Evolutionary conservation across 1,284 basidiomycete species (phyloP).

Genomic region (Marasmius fiardii): DNA sequence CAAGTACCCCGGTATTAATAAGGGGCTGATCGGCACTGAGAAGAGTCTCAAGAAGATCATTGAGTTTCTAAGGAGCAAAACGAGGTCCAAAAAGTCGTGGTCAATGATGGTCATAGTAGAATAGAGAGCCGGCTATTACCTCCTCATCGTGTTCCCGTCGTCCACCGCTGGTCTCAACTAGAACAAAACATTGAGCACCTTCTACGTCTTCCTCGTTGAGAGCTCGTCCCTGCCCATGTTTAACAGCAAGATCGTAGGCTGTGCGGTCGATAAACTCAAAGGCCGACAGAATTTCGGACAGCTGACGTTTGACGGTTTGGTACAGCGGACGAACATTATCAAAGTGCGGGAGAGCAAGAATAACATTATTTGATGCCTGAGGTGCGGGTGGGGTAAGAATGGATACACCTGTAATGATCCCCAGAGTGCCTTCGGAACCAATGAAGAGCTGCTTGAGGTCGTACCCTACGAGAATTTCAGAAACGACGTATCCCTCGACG

Average conservation of each 20-base stretch:
- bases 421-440: constrained; percentile 94
- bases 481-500: constrained; percentile 8
- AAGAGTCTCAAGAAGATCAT: constrained; percentile 76
- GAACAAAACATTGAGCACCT: constrained; percentile 85
- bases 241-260: constrained; percentile 83
- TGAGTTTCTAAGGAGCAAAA: constrained; percentile 80
- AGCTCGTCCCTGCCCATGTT: constrained; percentile 69
- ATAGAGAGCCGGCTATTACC: constrained; percentile 40
- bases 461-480: constrained; percentile 62
- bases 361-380: constrained; percentile 75
- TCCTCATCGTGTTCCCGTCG: constrained; percentile 94
- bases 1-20: constrained; percentile 89
- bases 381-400: constrained; percentile 94
- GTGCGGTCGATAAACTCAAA: constrained; percentile 96
- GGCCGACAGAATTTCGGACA: constrained; percentile 96
- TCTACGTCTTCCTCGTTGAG: constrained; percentile 66
- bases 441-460: constrained; percentile 99
- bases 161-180: constrained; percentile 94
- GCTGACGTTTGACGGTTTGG: constrained; percentile 65
- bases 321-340: constrained; percentile 72
- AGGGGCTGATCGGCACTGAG: constrained; percentile 73
- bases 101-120: not conserved
- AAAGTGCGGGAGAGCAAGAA: constrained; percentile 73
- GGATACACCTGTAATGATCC: constrained; percentile 93
- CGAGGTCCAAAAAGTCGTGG: not conserved